Evolutionary conservation across 176 grass and related monocot genomes (phyloP), one percentile per base, ranked within the genome.

Genomic region (Puccinellia tenuiflora): DNA sequence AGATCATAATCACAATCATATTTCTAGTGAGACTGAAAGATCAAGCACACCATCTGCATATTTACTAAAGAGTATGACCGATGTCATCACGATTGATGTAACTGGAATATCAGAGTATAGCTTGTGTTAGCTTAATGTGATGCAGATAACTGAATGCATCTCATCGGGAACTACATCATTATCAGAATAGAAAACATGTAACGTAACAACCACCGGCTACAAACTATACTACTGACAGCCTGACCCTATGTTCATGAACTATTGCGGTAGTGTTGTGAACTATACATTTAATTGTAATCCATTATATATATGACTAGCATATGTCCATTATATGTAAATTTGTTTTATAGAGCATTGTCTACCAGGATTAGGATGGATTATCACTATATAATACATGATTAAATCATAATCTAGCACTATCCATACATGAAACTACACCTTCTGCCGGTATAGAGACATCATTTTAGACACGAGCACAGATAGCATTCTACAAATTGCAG

Each of bases 31-130:
- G 3, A 6, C 50, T 50, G 9, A 79, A 50, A 79, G 13, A 43
- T 28, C 68, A 59, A 73, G 40, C 22, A 86, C 70, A 52, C 51
- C 37, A 71, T 39, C 29, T 78, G 74, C 55, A 70, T 43, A 31
- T 75, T 31, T 43, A 54, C n/a, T 66, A 2, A 35, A 37, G 17
- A 66, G 63, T 66, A 66, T 18, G 17, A 35, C 63, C 80, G 33
- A 38, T 20, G 38, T 56, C 40, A 54, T 73, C 60, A 38, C 29
- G 43, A 74, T 77, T 52, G 17, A 53, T 73, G 68, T 4, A 78
- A 33, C 48, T 78, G 30, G 7, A n/a, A 79, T 77, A 57, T 69
- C 30, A 70, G 2, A 69, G 40, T 69, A 38, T 61, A 68, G 52
- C n/a, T 50, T 78, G 30, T 60, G 33, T 69, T 78, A 66, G 31